A percentile compares a stretch with the other conserved stretches of the same genome.
phyloP scores from a whole-genome alignment of 1,284 basidiomycete genomes.

The Cystobasidium pallidum region DNA sequence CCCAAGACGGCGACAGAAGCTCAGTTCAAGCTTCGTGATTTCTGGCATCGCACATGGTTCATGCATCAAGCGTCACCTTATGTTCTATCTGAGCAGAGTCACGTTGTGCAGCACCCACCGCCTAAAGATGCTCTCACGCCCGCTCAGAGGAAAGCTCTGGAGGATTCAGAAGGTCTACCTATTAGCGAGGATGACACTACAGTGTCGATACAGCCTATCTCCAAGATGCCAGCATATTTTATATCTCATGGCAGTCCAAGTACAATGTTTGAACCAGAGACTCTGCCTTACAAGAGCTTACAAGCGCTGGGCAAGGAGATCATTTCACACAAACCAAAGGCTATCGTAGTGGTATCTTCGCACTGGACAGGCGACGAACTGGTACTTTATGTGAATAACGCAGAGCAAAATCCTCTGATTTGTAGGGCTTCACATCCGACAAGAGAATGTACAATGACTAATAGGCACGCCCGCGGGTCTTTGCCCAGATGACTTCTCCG shows the following conservation, averaged over 20 bases:
- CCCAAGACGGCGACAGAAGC: slow-evolving; percentile 37
- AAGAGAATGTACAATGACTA: not conserved
- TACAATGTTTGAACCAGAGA: slow-evolving; percentile 22
- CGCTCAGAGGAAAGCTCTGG: slow-evolving; percentile 18
- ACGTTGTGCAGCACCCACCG: slow-evolving; percentile 41
- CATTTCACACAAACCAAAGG: slow-evolving; percentile 24
- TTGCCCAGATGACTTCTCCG: slow-evolving; percentile 7
- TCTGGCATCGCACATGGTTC: slow-evolving; percentile 43
- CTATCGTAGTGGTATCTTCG: slow-evolving; percentile 38
- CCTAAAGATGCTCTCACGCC: slow-evolving; percentile 42
- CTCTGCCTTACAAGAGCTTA: slow-evolving; percentile 28
- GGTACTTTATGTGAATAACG: slow-evolving; percentile 23
- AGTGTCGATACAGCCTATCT: slow-evolving; percentile 3
- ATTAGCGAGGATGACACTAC: not conserved
- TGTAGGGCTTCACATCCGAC: slow-evolving; percentile 2
- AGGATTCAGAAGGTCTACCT: not conserved
- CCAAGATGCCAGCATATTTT: slow-evolving; percentile 34
- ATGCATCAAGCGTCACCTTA: slow-evolving; percentile 34
- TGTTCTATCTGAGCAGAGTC: slow-evolving; percentile 29
- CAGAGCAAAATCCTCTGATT: slow-evolving; percentile 13
- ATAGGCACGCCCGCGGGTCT: not conserved
- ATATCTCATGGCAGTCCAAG: slow-evolving; percentile 32
- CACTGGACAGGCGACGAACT: slow-evolving; percentile 33
- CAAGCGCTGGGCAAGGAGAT: slow-evolving; percentile 36
- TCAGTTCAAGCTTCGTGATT: slow-evolving; percentile 34